These are phyloP conservation scores for Botrytis tulipae DNA, from an alignment of 2,329 filamentous ascomycete genomes.

Conservation along the genomic window DNA sequence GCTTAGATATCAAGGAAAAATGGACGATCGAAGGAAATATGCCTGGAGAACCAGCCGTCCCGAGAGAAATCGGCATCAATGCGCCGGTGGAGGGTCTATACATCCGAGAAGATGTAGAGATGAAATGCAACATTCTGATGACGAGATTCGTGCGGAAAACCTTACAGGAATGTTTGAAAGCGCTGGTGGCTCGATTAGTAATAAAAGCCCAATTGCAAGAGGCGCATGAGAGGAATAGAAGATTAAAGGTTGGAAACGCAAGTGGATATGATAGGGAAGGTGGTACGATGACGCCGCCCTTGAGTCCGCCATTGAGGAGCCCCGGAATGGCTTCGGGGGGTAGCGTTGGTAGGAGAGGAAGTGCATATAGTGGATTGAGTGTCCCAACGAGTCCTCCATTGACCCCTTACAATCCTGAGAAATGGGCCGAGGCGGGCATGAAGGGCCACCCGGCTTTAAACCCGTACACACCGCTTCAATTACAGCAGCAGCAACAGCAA, in stretches of 20 bases:
- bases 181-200: constrained; percentile 63
- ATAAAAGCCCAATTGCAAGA: constrained; percentile 45
- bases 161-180: constrained; percentile 71
- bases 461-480: not conserved
- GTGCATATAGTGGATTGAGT: constrained; percentile 4
- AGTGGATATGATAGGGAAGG: not conserved
- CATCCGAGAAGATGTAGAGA: constrained; percentile 77
- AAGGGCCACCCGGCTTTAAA: not conserved
- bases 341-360: constrained; percentile 11
- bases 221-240: not conserved
- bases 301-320: constrained; percentile 11
- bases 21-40: constrained; percentile 74
- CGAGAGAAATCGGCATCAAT: constrained; percentile 65
- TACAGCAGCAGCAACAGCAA: constrained; percentile 10
- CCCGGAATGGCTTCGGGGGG: constrained; percentile 2
- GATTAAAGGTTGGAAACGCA: not conserved
- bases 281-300: not conserved
- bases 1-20: constrained; percentile 73
- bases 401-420: constrained; percentile 15
- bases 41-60: constrained; percentile 65
- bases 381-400: constrained; percentile 1
- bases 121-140: constrained; percentile 77
- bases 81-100: constrained; percentile 70
- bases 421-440: constrained; percentile 13
- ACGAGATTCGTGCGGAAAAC: constrained; percentile 78